Evolutionary conservation across 2,329 filamentous ascomycete species (phyloP).

Genomic region (Colletotrichum sidae): DNA sequence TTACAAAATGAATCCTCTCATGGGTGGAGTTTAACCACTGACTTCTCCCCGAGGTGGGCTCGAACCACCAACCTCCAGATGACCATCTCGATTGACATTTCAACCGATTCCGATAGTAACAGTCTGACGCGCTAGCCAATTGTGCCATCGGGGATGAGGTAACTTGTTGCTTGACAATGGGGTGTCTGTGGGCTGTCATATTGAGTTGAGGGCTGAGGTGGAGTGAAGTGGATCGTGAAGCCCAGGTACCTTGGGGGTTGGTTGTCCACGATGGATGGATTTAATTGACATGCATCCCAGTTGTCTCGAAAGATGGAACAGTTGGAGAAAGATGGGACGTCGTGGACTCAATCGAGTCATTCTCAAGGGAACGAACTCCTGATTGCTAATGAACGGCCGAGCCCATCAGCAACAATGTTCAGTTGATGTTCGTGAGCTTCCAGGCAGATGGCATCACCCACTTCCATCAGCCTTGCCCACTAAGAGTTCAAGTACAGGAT

Average conservation of each 20-base stretch:
- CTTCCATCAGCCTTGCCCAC: no score
- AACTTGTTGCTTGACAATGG: not conserved
- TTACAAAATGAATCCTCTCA: no score
- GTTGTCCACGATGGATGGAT: no score
- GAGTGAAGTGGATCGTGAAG: slow-evolving; percentile 1
- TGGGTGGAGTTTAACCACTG: not conserved
- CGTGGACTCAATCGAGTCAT: no score
- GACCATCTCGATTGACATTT: not conserved
- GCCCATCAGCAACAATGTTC: no score
- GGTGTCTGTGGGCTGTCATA: not conserved
- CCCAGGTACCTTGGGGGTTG: not conserved
- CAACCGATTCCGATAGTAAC: slow-evolving; percentile 5
- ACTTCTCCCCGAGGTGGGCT: slow-evolving; percentile 8
- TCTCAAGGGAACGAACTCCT: no score
- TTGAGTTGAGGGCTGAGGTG: not conserved
- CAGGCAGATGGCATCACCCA: no score
- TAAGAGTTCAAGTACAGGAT: no score
- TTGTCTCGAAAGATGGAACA: not conserved
- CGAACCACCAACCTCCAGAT: slow-evolving; percentile 24
- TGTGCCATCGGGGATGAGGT: slow-evolving; percentile 20
- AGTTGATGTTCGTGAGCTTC: no score
- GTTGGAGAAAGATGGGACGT: no score
- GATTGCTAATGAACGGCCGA: no score
- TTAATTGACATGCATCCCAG: not conserved
- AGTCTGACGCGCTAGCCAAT: slow-evolving; percentile 25